Evolutionary conservation across 371 early-diverging fungal genomes (phyloP).

Genomic region (Syncephalastrum racemosum): DNA sequence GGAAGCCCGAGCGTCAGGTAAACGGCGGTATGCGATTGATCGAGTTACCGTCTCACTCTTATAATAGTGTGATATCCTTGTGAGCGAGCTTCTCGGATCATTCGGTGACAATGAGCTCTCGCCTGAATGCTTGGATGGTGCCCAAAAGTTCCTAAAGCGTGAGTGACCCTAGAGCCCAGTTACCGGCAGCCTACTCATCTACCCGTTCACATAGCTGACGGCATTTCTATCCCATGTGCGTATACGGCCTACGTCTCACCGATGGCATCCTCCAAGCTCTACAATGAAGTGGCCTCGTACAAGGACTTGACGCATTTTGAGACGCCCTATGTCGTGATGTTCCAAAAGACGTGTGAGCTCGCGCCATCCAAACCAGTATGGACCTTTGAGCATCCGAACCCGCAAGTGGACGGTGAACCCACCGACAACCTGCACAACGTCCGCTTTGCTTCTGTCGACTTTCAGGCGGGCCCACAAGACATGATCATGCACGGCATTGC

Average conservation of each 20-base stretch:
- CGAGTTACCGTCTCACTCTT: conserved; percentile 6
- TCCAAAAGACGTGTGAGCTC: conserved; percentile 69
- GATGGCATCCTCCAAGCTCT: conserved; percentile 80
- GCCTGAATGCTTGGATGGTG: conserved; percentile 95
- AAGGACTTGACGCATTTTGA: conserved; percentile 72
- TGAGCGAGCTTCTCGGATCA: conserved; percentile 90
- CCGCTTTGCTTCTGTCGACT: conserved; percentile 56
- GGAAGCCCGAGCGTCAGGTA: conserved; percentile 75
- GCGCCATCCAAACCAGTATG: conserved; percentile 74
- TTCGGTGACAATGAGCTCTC: conserved; percentile 98
- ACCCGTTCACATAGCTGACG: conserved; percentile 42
- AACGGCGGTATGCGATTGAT: neutral
- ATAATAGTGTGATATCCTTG: conserved; percentile 78
- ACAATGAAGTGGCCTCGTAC: conserved; percentile 61
- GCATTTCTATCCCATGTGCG: conserved; percentile 87
- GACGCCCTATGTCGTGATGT: conserved; percentile 94
- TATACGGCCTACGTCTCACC: conserved; percentile 87
- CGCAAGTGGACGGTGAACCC: conserved; percentile 43
- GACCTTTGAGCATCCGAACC: conserved; percentile 83
- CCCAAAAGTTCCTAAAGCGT: conserved; percentile 81
- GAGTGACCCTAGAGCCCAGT: conserved; percentile 5
- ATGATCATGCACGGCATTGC: conserved; percentile 90
- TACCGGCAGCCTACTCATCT: too few species aligned
- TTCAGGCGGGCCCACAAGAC: conserved; percentile 48
- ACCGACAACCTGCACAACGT: conserved; percentile 74